Base-by-base conservation (phyloP, 768 basidiomycete species). In the Suillus luteus region DNA sequence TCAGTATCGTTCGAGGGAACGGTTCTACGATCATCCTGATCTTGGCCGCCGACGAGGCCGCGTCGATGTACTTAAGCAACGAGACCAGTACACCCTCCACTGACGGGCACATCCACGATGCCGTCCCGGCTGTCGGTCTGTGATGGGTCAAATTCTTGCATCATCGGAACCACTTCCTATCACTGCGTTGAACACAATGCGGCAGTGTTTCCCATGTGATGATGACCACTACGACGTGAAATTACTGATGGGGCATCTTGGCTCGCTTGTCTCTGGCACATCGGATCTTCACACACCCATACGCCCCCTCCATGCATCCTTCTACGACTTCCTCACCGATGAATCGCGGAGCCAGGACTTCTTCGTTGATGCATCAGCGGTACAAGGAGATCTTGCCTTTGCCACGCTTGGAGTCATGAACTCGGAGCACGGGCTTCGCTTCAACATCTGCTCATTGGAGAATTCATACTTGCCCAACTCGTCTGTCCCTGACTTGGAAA, bases 281-380 rank as follows among this genome's bases (percentile, higher is more conserved):
- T 6, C 22, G 8, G 49, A 44, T n/a, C 24, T 9, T 17, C 12
- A 19, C 14, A 62, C 41, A 5, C 60, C 66, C 4, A 63, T 72
- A 38, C 62, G 54, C 7, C 61, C 68, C 22, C 63, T 73, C 10
- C 74, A 75, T 52, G 54, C 71, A 2, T 75, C 74, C 0, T 72
- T 75, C 65, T 58, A 55, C 15, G 75, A 76, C 31, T 76, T 70
- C 58, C 66, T 74, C 19, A 61, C 41, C 5, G 60, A 69, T 51
- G 1, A 33, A 37, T 31, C 33, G 5, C 65, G 70, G 5, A 65
- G 67, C 35, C 38, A 38, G 14, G 22, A 60, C 10, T 73, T 67
- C 59, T 63, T 31, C 60, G 17, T 43, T 59, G 12, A 37, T 37
- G 0, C 19, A 1, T 3, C 15, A 43, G 0, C 5, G 17, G 41